Evolutionary conservation across 2,329 filamentous ascomycete genomes (phyloP).

Genomic region (Saccharata proteae): DNA sequence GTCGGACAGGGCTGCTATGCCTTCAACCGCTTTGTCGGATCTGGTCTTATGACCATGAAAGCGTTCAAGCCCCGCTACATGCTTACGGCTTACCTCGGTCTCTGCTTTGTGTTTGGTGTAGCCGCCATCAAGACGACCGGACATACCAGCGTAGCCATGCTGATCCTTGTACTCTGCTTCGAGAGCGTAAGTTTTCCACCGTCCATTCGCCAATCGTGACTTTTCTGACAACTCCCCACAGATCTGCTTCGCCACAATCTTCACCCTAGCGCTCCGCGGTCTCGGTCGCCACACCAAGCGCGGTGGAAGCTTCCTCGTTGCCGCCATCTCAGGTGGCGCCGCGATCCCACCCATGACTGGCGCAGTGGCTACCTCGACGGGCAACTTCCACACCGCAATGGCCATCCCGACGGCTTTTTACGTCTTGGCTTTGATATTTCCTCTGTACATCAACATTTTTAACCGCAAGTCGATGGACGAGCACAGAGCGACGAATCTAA

Average conservation of each 20-base stretch:
- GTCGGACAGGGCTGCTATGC: constrained; percentile 12
- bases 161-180: constrained; percentile 12
- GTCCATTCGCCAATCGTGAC: background rate
- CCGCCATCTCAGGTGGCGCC: constrained; percentile 15
- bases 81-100: constrained; percentile 11
- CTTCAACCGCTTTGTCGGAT: constrained; percentile 14
- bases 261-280: constrained; percentile 16
- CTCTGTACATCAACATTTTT: constrained; percentile 11
- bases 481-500: constrained; percentile 8
- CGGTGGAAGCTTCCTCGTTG: constrained; percentile 17
- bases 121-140: constrained; percentile 10
- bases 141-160: constrained; percentile 10
- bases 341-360: constrained; percentile 16
- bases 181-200: constrained; percentile 9
- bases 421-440: constrained; percentile 11
- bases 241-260: constrained; percentile 14
- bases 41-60: constrained; percentile 11
- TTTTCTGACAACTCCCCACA: background rate
- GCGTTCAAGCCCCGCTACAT: constrained; percentile 10
- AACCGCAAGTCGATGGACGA: constrained; percentile 9
- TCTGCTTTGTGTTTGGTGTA: constrained; percentile 12
- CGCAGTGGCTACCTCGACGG: constrained; percentile 10
- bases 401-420: constrained; percentile 13
- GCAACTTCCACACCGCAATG: constrained; percentile 12
- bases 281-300: constrained; percentile 18